A percentile compares a stretch with the other conserved stretches of the same genome.
phyloP scores from a whole-genome alignment of 1,284 basidiomycete species.

The Schizopora paradoxa region DNA sequence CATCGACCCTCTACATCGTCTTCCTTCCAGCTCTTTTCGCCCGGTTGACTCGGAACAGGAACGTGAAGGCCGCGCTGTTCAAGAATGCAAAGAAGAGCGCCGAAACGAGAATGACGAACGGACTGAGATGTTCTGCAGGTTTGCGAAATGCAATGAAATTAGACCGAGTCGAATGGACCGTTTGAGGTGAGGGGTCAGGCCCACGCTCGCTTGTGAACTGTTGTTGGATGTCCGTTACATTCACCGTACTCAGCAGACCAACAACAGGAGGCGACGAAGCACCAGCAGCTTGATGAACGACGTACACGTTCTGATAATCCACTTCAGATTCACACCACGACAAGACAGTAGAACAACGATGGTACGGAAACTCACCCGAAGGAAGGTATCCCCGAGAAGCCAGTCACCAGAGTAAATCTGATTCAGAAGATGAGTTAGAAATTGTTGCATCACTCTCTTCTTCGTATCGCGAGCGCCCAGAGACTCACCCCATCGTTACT shows the following conservation, averaged over 20 bases:
- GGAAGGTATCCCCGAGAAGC: conserved; percentile 53
- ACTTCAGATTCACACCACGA: background rate
- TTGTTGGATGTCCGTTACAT: conserved; percentile 32
- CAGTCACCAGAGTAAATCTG: conserved; percentile 59
- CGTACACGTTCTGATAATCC: conserved; percentile 45
- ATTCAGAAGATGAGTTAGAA: no score
- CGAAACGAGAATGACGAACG: conserved; percentile 4
- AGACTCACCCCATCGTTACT: conserved; percentile 45
- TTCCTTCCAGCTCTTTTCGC: conserved; percentile 8
- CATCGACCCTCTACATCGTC: background rate
- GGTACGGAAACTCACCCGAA: conserved; percentile 38
- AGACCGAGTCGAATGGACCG: conserved; percentile 18
- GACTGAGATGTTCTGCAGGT: background rate
- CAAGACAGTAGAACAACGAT: background rate
- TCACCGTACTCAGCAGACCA: conserved; percentile 44
- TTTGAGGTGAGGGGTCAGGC: conserved; percentile 32
- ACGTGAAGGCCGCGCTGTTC: conserved; percentile 6
- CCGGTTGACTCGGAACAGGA: conserved; percentile 13
- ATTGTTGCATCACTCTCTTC: no score
- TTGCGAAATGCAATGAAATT: background rate
- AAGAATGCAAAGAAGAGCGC: conserved; percentile 10
- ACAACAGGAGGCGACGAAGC: conserved; percentile 39
- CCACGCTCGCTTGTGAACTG: conserved; percentile 43
- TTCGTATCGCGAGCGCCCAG: no score
- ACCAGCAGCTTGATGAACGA: conserved; percentile 41